Base-by-base conservation (phyloP, 2,329 filamentous ascomycete species). In the Cyphellophora attinorum region DNA sequence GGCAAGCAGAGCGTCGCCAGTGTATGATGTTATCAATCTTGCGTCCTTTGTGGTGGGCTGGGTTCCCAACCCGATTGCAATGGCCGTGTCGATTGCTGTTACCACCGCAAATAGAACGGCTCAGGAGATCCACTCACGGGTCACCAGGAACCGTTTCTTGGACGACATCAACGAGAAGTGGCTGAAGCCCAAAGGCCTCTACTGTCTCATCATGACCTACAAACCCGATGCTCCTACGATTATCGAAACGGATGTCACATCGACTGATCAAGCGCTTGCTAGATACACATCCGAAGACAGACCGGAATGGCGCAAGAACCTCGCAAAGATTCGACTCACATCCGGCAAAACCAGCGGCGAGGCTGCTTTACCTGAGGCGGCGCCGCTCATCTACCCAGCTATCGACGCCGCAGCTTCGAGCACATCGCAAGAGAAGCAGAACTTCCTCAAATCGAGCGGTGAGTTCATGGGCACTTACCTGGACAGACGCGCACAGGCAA, bases 171-270 rank as follows among this genome's bases (percentile, higher is more conserved):
- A 78, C 46, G 58, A 65, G 6, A 59, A 68, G 3, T 65, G 74
- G 39, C 79, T 79, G 51, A 62, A 60, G 30, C 73, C 74, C 0
- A 63, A 62, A 2, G 74, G 74, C 0, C 59, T 78, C 0, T 71
- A 67, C 51, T 67, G 62, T 39, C 55, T 72, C 13, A 58, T 79
- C 23, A 64, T 77, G 55, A 67, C 67, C 1, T 74, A 61, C 56
- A 67, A 67, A 33, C 64, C 67, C 1, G 58, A 40, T 28, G 34
- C 63, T 3, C 41, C 50, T 0, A 48, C 40, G 5, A 15, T 45
- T 28, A 15, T 45, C 13, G 32, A 31, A 18, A 25, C 42, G 8
- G 31, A 60, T 33, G 42, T 67, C 11, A 58, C 61, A n/a, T 31
- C 42, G 3, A 29, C 32, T 8, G 38, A 42, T 15, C 25, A 35